Evolutionary conservation across 257 asterid genomes (phyloP), one percentile per base, ranked within the genome.

Genomic region (Jacaranda copaia): DNA sequence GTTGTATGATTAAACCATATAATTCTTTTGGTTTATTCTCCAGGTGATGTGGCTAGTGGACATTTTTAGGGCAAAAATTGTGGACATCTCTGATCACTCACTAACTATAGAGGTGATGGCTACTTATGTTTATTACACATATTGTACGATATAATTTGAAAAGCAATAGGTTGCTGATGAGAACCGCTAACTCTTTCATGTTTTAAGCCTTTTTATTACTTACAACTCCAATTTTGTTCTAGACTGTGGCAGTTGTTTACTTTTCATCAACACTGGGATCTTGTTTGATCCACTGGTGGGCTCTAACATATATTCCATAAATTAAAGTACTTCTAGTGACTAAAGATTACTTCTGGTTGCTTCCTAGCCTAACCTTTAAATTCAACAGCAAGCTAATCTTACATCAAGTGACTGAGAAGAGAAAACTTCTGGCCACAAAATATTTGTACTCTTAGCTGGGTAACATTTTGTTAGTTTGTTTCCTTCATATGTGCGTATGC

Each of bases 21-120:
- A 15, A 52, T 70, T 53, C 20, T 70, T 32, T 45, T 83, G 77
- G 32, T 72, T 66, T 68, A 15, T 58, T 65, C 80, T 68, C 78
- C 90, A 95, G 99, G 94, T 95, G 80, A 89, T 88, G 97, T 88
- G 99, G 99, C 85, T 95, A 68, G 99, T 89, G 84, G 97, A 95
- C 86, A 81, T 92, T 77, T 95, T 95, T 77, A 88, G 99, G 88
- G 98, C 94, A 61, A 95, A 88, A 85, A 89, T 95, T 80, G 99
- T 95, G 72, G 99, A 95, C 87, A 93, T 95, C 71, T 89, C 99
- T 67, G 98, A 95, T 77, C 85, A 86, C 66, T 87, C 98, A 18
- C 88, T 95, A 18, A 92, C 98, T n/a, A 91, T 95, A 53, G 99
- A 95, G 98, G 99, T 95, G 80, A 79, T 76, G 79, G 11, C 35